A percentile compares a stretch with the other conserved stretches of the same genome.
These are phyloP conservation scores for Hymenotorrendiella dingleyae DNA, from an alignment of 2,329 filamentous ascomycete genomes.

Conservation along the genomic window DNA sequence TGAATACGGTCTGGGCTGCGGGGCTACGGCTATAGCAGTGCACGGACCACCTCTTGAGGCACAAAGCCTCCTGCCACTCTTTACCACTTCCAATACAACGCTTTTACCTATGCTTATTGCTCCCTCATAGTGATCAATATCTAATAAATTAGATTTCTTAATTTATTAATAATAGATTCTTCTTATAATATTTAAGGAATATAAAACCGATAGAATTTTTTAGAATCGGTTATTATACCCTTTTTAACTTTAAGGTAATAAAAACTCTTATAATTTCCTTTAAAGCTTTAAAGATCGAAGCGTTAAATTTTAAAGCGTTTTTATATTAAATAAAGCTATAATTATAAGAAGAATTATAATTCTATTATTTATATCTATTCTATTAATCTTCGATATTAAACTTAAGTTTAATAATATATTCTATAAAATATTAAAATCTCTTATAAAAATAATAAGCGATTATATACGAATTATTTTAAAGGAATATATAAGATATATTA, in stretches of 20 bases:
- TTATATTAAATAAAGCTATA: not conserved
- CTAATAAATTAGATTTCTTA: not conserved
- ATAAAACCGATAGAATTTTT: not conserved
- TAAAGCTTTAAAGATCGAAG: too few relatives aligned
- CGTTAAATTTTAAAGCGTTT: not conserved
- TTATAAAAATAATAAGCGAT: not conserved
- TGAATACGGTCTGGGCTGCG: too few relatives aligned
- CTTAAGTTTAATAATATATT: not conserved
- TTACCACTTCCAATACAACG: too few relatives aligned
- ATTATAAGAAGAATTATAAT: not conserved
- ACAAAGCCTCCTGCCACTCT: too few relatives aligned
- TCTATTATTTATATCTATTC: not conserved
- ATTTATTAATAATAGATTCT: not conserved
- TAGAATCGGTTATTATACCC: not conserved
- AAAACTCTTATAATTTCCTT: not conserved
- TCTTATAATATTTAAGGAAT: not conserved
- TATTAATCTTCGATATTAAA: not conserved
- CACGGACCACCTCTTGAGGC: too few relatives aligned
- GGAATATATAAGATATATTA: not conserved
- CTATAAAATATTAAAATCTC: not conserved
- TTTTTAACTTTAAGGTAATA: not conserved
- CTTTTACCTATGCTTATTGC: too few relatives aligned
- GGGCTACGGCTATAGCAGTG: too few relatives aligned
- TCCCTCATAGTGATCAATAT: not conserved
- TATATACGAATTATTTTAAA: not conserved